phyloP scores from a whole-genome alignment of 2,329 filamentous ascomycete genomes.

The Colletotrichum australisinense region DNA sequence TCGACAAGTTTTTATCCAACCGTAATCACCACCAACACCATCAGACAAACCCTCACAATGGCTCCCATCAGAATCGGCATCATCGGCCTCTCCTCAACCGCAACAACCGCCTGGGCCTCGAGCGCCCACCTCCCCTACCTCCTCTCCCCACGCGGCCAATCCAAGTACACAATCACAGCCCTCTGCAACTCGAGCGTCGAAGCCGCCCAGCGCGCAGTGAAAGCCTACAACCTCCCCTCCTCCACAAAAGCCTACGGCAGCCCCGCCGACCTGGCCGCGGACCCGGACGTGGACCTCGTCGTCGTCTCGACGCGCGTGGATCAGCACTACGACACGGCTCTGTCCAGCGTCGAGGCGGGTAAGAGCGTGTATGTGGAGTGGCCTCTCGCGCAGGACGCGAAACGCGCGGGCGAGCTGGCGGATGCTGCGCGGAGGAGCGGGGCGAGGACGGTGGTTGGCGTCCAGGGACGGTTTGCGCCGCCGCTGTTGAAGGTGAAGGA shows the following conservation, averaged over 20 bases:
- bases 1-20: background rate
- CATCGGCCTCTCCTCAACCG: slow-evolving; percentile 66
- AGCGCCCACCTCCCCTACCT: slow-evolving; percentile 71
- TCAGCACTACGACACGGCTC: slow-evolving; percentile 57
- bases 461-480: slow-evolving; percentile 63
- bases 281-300: slow-evolving; percentile 64
- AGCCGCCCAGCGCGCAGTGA: slow-evolving; percentile 56
- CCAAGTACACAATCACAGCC: slow-evolving; percentile 61
- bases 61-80: slow-evolving; percentile 64
- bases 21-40: background rate
- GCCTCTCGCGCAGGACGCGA: slow-evolving; percentile 61
- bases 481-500: slow-evolving; percentile 55
- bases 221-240: slow-evolving; percentile 52
- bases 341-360: slow-evolving; percentile 61
- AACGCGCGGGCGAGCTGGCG: slow-evolving; percentile 54
- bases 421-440: slow-evolving; percentile 19
- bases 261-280: slow-evolving; percentile 58
- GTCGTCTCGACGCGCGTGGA: slow-evolving; percentile 67
- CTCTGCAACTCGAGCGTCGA: slow-evolving; percentile 61
- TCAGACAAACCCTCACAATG: background rate
- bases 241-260: slow-evolving; percentile 61
- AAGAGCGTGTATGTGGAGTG: slow-evolving; percentile 69
- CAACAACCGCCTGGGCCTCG: slow-evolving; percentile 65
- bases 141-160: slow-evolving; percentile 52
- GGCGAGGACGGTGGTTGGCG: slow-evolving; percentile 54